These are phyloP conservation scores for Ailanthus altissimus DNA, from an alignment of 345 rosid species.

Conservation along the genomic window DNA sequence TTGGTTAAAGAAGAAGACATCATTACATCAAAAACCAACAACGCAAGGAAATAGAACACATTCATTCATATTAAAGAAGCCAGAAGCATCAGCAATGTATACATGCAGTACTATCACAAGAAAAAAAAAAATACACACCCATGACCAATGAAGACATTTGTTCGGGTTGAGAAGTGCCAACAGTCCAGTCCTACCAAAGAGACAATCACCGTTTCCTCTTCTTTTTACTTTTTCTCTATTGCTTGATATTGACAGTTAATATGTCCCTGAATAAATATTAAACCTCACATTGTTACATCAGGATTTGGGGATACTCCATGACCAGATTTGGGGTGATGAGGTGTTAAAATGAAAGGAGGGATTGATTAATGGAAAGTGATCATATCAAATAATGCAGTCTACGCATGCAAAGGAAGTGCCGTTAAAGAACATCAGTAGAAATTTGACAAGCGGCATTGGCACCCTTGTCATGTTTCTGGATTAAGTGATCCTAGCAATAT, in stretches of 20 bases:
- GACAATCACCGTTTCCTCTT: neutral
- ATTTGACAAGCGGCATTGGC: neutral
- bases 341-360: neutral
- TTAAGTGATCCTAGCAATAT: neutral
- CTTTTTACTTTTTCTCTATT: neutral
- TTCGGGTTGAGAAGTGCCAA: neutral
- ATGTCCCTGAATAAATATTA: neutral
- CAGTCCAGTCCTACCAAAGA: neutral
- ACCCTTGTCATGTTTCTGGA: neutral
- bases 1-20: too few relatives aligned
- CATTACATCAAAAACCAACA: slow-evolving; percentile 7
- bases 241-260: neutral
- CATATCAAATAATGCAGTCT: neutral
- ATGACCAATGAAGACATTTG: neutral
- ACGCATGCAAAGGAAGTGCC: neutral
- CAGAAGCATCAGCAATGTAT: neutral
- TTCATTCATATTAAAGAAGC: neutral
- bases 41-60: neutral
- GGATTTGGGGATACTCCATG: neutral
- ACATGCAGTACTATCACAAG: neutral
- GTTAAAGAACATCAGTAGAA: neutral
- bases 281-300: neutral
- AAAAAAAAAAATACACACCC: neutral
- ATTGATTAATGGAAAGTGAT: neutral
- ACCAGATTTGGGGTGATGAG: neutral